Evolutionary conservation across 176 grass and related monocot species (phyloP).

Genomic region (Ensete ventricosum): DNA sequence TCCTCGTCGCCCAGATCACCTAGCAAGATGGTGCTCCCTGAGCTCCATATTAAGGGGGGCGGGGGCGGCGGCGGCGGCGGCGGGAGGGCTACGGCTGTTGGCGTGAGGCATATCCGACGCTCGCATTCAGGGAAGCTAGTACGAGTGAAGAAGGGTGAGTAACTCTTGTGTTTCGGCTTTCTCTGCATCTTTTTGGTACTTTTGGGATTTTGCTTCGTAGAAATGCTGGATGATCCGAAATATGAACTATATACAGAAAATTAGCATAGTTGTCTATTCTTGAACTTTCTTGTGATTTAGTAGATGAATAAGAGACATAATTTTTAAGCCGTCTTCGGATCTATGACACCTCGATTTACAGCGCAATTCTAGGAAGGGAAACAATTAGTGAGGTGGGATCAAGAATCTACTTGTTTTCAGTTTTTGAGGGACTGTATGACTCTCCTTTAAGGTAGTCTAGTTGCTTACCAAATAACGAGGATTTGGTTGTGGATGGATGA

Average conservation of each 20-base stretch:
- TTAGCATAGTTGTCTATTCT: background rate
- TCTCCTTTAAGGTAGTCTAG: background rate
- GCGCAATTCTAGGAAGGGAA: too few species aligned
- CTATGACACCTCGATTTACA: too few species aligned
- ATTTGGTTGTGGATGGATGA: background rate
- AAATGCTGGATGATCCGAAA: background rate
- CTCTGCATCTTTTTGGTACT: background rate
- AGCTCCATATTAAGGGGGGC: slow-evolving; percentile 48
- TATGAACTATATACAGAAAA: background rate
- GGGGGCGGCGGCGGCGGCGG: slow-evolving; percentile 5
- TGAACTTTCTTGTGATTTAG: background rate
- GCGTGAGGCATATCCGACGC: slow-evolving; percentile 52
- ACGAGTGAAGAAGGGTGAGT: slow-evolving; percentile 92
- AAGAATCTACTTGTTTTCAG: background rate
- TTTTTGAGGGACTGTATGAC: background rate
- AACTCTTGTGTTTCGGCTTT: background rate
- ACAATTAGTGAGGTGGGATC: background rate
- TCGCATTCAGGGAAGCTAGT: slow-evolving; percentile 78
- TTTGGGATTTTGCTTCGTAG: background rate
- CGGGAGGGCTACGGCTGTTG: slow-evolving; percentile 10
- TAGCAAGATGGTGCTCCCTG: slow-evolving; percentile 44
- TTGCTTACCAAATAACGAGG: background rate
- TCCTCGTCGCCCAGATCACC: slow-evolving; percentile 62
- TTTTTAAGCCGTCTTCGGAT: too few species aligned
- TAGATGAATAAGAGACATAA: background rate